These are phyloP conservation scores for Taphrina deformans DNA, from an alignment of 1,139 yeast species.

Conservation along the genomic window DNA sequence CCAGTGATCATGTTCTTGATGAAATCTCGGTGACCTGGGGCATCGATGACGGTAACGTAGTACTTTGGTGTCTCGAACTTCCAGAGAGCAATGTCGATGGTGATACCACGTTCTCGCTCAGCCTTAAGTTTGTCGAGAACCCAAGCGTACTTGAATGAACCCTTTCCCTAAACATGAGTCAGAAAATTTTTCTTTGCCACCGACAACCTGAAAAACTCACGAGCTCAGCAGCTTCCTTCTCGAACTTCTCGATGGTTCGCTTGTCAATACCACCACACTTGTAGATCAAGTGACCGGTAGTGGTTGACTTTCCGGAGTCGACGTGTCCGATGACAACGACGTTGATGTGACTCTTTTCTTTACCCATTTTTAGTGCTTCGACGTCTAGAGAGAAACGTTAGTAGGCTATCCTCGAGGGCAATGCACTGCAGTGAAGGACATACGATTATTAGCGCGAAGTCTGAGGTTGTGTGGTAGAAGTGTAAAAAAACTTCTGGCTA, in stretches of 20 bases:
- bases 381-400: slow-evolving; percentile 16
- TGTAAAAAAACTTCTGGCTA: slow-evolving; percentile 5
- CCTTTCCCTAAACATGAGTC: slow-evolving; percentile 59
- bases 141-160: slow-evolving; percentile 99
- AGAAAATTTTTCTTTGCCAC: slow-evolving; percentile 32
- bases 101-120: slow-evolving; percentile 97
- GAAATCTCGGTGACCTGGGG: slow-evolving; percentile 97
- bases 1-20: slow-evolving; percentile 92
- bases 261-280: slow-evolving; percentile 84
- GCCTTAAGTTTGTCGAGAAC: slow-evolving; percentile 94
- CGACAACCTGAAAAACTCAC: slow-evolving; percentile 26
- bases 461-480: slow-evolving; percentile 16
- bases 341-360: slow-evolving; percentile 84
- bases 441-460: slow-evolving; percentile 26
- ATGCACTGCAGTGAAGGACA: not conserved
- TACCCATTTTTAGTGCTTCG: slow-evolving; percentile 30
- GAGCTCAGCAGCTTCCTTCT: slow-evolving; percentile 97
- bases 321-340: slow-evolving; percentile 99
- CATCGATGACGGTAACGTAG: slow-evolving; percentile 90
- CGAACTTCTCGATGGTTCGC: slow-evolving; percentile 98
- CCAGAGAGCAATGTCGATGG: slow-evolving; percentile 92
- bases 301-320: slow-evolving; percentile 98
- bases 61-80: slow-evolving; percentile 94
- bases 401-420: not conserved
- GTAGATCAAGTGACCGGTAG: slow-evolving; percentile 98